Evolutionary conservation across 257 asterid genomes (phyloP), one percentile per base, ranked within the genome.

Genomic region (Capsicum rhomboideum): DNA sequence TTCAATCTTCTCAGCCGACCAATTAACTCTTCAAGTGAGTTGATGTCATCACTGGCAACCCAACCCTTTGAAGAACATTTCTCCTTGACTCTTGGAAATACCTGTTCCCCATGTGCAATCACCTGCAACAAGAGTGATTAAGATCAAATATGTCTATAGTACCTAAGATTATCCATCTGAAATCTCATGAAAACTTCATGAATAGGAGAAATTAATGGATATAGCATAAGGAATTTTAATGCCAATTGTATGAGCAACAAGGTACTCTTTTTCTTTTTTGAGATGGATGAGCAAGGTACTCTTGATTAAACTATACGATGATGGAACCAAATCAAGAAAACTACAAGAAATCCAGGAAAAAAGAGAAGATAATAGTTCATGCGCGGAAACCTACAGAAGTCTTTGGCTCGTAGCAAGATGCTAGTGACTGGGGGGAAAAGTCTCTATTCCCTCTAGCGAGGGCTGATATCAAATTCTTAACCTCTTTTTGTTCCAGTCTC

Each of bases 71-170:
- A 88, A 13, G 98, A 90, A 86, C 98, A 97, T 86, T 97, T 93
- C 56, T 95, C 98, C 90, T 91, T 97, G 4, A 95, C 98, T 84
- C 98, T 87, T 4, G 99, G 99, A 83, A 93, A 97, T 59, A 93
- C 97, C 91, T 97, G 99, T 87, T 97, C 97, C 2, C 98, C 98
- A 8, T 97, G 91, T 12, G 98, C 95, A 71, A 95, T 95, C 84
- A 95, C 98, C 99, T 95, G 92, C 50, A 81, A 49, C 81, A 75
- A 75, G 61, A 75, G 81, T 50, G 44, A 75, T 50, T 14, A 46
- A 75, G 26, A 49, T 75, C 16, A 49, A 26, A 26, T 23, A 8
- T 49, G 31, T 49, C 44, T 26, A 17, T 46, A 14, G 40, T 46
- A 23, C 46, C 80, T 74, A 74, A 23, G 46, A 75, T 16, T 7